Evolutionary conservation across 768 basidiomycete species (phyloP), one percentile per base, ranked within the genome.

Genomic region (Mycena alexandri): DNA sequence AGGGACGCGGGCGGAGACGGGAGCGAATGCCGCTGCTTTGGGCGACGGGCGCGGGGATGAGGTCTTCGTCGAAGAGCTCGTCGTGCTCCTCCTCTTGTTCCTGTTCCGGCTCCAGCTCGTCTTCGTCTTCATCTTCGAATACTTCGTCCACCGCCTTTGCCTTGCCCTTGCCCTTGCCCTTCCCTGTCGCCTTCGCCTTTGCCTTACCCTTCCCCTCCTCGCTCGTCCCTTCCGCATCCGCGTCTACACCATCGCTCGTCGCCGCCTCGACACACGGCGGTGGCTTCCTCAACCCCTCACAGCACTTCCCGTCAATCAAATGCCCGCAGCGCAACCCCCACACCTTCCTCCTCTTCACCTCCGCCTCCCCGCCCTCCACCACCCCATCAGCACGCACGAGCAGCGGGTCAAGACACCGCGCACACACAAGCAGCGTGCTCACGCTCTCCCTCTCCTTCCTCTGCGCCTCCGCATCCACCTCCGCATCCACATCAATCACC

Each of bases 321-420:
- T 94, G 93, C 0, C 93, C 93, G 58, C 93, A 94, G 44, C 90
- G 81, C 66, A 94, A 77, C 2, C 85, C 88, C 93, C 92, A 94
- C 10, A 94, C 78, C 47, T 86, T 84, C 59, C 83, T 79, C 42
- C 77, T 77, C 44, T 79, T 79, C 44, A 79, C 81, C 41, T 87
- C 88, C 50, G 82, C 78, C 55, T 79, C 84, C 50, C 75, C 77
- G 14, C 74, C 78, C 7, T 79, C 78, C 17, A 80, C 78, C n/a
- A 87, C 79, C 14, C 83, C 85, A 2, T 81, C 80, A 52, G 85
- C 82, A 41, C 83, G 80, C 33, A 90, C 80, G 12, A 90, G 76
- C 6, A 94, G 83, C 0, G 90, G 90, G 65, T 89, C 89, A 24
- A 84, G 77, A 67, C 93, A 94, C 12, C 78, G 80, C 16, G 90